phyloP scores from a whole-genome alignment of 2,329 filamentous ascomycete genomes.

The Aspergillus pseudoglaucus region DNA sequence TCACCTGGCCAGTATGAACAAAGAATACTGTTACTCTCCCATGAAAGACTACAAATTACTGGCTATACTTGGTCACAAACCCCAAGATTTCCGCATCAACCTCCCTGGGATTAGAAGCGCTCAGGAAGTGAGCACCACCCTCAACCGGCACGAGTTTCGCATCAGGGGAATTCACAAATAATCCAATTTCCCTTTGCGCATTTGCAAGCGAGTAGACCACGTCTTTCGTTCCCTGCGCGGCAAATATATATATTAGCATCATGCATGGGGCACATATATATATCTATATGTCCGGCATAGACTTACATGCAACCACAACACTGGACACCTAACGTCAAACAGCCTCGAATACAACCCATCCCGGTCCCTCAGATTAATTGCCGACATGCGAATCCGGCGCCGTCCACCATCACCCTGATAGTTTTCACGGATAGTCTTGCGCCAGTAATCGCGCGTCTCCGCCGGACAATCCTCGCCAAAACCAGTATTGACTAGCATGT shows the following conservation, averaged over 20 bases:
- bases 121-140: conserved; percentile 47
- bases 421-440: conserved; percentile 36
- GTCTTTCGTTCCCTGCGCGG: conserved; percentile 15
- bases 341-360: conserved; percentile 44
- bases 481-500: conserved; percentile 42
- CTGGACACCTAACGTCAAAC: conserved; percentile 45
- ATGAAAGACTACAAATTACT: not conserved
- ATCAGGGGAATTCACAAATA: conserved; percentile 41
- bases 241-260: conserved; percentile 21
- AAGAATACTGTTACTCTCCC: not conserved
- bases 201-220: conserved; percentile 8
- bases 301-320: conserved; percentile 45
- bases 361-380: conserved; percentile 43
- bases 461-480: conserved; percentile 38
- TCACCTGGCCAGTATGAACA: not conserved
- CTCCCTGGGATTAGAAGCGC: conserved; percentile 40
- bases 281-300: conserved; percentile 19
- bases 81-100: conserved; percentile 27
- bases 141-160: conserved; percentile 40
- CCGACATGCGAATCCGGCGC: conserved; percentile 43
- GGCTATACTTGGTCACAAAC: conserved; percentile 20
- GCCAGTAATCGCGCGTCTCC: conserved; percentile 40
- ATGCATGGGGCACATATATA: conserved; percentile 29
- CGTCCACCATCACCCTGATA: conserved; percentile 47
- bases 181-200: conserved; percentile 36